phyloP scores from a whole-genome alignment of 352 stramenopile species.

The Globisporangium canariense region DNA sequence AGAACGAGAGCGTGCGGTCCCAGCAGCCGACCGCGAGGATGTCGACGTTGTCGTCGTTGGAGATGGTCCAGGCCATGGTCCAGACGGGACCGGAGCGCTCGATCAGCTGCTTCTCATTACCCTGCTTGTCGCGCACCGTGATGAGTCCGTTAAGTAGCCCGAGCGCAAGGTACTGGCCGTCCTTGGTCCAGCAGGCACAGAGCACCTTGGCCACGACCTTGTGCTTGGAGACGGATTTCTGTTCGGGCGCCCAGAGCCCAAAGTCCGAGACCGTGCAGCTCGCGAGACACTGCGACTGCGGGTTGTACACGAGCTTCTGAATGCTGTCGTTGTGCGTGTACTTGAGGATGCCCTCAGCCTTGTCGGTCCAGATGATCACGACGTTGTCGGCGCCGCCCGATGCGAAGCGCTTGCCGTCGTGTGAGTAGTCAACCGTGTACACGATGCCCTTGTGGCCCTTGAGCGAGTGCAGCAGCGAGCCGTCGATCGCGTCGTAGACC shows the following conservation, averaged over 20 bases:
- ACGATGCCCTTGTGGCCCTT: constrained; percentile 91
- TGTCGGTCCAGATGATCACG: constrained; percentile 96
- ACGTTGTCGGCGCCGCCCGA: constrained; percentile 92
- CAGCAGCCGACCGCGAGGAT: constrained; percentile 92
- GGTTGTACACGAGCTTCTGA: constrained; percentile 91
- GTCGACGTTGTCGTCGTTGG: constrained; percentile 78
- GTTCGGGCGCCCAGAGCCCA: constrained; percentile 91
- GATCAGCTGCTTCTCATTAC: constrained; percentile 89
- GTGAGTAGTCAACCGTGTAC: constrained; percentile 89
- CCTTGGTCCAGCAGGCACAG: constrained; percentile 88
- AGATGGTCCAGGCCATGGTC: constrained; percentile 83
- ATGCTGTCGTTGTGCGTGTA: constrained; percentile 95
- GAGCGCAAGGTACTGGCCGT: constrained; percentile 90
- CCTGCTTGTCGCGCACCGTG: constrained; percentile 89
- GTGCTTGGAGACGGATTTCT: constrained; percentile 94
- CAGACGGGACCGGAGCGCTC: constrained; percentile 84
- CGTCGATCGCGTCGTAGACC: constrained; percentile 90
- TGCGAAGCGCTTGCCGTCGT: constrained; percentile 91
- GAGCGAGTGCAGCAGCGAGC: constrained; percentile 89
- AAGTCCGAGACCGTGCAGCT: constrained; percentile 94
- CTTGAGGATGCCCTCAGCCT: constrained; percentile 94
- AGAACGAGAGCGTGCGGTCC: constrained; percentile 93
- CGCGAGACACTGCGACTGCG: constrained; percentile 88
- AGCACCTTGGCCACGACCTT: constrained; percentile 94
- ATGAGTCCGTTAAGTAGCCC: constrained; percentile 91